Conservation (phyloP, 352 stramenopile species). For the Phytophthora crassamura region DNA sequence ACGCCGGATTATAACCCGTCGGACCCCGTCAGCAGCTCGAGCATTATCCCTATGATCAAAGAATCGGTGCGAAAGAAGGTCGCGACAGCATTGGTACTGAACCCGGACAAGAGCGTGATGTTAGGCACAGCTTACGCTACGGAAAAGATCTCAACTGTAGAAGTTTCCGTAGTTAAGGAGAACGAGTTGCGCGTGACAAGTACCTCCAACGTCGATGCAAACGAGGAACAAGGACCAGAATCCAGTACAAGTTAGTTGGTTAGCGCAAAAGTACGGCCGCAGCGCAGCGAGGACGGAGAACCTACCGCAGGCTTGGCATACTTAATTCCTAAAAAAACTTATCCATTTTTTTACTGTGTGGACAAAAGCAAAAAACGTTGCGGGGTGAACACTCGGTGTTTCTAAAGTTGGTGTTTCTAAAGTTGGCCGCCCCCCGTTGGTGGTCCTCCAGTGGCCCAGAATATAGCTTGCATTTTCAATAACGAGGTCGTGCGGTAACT, state of each 20-base stretch:
- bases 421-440: too few species aligned
- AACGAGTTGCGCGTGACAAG: background rate
- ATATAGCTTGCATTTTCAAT: too few species aligned
- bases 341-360: too few species aligned
- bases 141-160: constrained; percentile 2
- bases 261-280: too few species aligned
- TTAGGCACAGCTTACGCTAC: constrained; percentile 40
- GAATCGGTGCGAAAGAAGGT: constrained; percentile 23
- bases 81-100: constrained; percentile 24
- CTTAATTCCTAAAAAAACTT: too few species aligned
- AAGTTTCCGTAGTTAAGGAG: constrained; percentile 5
- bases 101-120: constrained; percentile 29
- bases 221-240: background rate
- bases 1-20: constrained; percentile 4
- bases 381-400: too few species aligned
- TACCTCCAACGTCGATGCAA: background rate
- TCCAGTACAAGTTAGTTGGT: background rate
- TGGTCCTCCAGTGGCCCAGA: too few species aligned
- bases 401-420: too few species aligned
- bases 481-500: too few species aligned
- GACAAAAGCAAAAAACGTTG: too few species aligned
- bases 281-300: too few species aligned
- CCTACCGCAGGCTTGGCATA: too few species aligned
- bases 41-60: constrained; percentile 17
- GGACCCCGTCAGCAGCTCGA: constrained; percentile 12